Base-by-base conservation (phyloP, 2,329 filamentous ascomycete species). In the Fonsecaea multimorphosa region DNA sequence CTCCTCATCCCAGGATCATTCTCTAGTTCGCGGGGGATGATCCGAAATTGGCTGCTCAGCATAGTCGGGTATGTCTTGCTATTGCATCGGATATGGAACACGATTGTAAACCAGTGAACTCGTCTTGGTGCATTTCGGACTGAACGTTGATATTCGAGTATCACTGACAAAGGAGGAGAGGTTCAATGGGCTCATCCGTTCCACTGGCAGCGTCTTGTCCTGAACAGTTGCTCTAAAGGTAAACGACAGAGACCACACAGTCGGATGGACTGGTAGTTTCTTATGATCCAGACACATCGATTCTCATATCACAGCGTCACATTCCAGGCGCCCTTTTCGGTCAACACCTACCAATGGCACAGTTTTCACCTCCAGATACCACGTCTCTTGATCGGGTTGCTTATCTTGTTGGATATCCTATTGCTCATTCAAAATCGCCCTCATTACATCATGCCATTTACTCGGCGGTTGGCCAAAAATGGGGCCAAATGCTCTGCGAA, bases 381-480 rank as follows among this genome's bases (percentile, higher is more conserved):
- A 68, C 68, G 7, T 72, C 82, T 65, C 72, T 80, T 22, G 81
- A 85, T 68, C 78, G 81, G 27, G 79, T 84, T 69, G 83, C 83
- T 68, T 86, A 85, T 70, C 81, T 86, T 24, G 85, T 86, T 67
- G 84, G 85, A 63, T 81, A 85, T 72, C 84, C 82, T 5, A 84
- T 87, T 53, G 79, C 84, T 40, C 85, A 87, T 71, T 86, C 84
- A 5, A 79, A 85, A 71, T 86, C 84, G 0, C 85, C 85, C 6
- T 75, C 83, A 2, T 76, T 87, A 9, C 85, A 86, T 73, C 78
- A 83, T 64, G 85, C 84, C 2, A 78, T 86, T 65, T 87, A 84
- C 75, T 76, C 82, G 49, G 73, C 74, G n/a, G 72, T 85, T 36
- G 80, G 80, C 3, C 75, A 85, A 65, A 81, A 82, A 65, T 86